These are phyloP conservation scores for Alternaria arborescens DNA, from an alignment of 2,329 filamentous ascomycete genomes.

Conservation along the genomic window DNA sequence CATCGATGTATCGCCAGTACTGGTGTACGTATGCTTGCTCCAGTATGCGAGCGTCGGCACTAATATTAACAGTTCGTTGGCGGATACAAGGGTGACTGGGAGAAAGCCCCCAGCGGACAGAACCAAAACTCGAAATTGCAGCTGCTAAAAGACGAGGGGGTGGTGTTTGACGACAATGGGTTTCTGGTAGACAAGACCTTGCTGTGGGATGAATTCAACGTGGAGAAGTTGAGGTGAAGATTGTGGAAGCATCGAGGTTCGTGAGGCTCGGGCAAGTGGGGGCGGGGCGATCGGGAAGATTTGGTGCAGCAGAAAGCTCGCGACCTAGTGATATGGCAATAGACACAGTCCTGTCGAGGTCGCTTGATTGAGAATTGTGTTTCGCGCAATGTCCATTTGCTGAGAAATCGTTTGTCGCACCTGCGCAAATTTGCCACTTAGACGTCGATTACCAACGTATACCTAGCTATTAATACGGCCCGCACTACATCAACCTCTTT, in stretches of 20 bases:
- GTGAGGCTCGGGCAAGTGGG: constrained; percentile 21
- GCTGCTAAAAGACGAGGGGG: constrained; percentile 70
- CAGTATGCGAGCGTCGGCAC: background rate
- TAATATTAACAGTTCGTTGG: constrained; percentile 59
- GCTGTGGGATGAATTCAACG: constrained; percentile 57
- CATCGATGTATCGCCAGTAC: constrained; percentile 81
- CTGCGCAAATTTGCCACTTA: constrained; percentile 14
- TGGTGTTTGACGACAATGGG: constrained; percentile 68
- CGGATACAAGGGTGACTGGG: constrained; percentile 74
- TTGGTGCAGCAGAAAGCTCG: constrained; percentile 7
- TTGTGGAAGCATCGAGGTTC: background rate
- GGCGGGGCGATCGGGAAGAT: constrained; percentile 30
- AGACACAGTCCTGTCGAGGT: background rate
- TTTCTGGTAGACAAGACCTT: constrained; percentile 62
- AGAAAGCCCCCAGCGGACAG: constrained; percentile 67
- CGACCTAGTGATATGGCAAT: background rate
- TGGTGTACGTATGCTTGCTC: constrained; percentile 57
- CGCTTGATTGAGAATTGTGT: background rate
- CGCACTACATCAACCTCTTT: background rate
- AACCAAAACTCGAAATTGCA: constrained; percentile 71
- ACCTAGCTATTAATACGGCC: background rate
- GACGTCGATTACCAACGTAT: background rate
- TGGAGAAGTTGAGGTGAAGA: constrained; percentile 32
- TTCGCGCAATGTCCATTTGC: background rate
- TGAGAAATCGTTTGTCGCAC: constrained; percentile 5